Percentiles rank a stretch among this genome's conserved stretches.
phyloP scores from a whole-genome alignment of 2,329 filamentous ascomycete genomes.

The Trichophyton simii region DNA sequence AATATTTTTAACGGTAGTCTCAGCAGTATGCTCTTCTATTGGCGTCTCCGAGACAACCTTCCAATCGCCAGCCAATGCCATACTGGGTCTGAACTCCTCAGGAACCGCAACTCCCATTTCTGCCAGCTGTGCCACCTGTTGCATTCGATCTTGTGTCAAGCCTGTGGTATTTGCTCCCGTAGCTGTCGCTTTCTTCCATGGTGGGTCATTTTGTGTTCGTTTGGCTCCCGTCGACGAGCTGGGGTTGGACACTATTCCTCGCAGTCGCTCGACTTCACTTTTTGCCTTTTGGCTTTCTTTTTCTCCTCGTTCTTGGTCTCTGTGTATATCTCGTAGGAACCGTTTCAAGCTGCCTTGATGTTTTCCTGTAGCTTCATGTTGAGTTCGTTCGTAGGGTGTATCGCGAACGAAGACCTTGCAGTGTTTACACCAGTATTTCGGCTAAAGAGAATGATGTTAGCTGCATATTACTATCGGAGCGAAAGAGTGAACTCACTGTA shows the following conservation, averaged over 20 bases:
- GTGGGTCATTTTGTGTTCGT: constrained; percentile 13
- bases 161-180: constrained; percentile 12
- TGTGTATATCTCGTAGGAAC: constrained; percentile 78
- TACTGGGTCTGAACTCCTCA: constrained; percentile 60
- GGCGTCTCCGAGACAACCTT: constrained; percentile 47
- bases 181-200: constrained; percentile 22
- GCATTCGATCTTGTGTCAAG: constrained; percentile 57
- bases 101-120: constrained; percentile 79
- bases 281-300: constrained; percentile 72
- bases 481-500: constrained; percentile 41
- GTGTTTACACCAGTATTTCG: constrained; percentile 97
- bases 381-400: constrained; percentile 74
- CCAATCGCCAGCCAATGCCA: constrained; percentile 88
- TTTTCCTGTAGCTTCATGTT: constrained; percentile 76
- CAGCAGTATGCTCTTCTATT: constrained; percentile 25
- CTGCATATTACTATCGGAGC: background rate
- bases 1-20: constrained; percentile 30
- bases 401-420: constrained; percentile 84
- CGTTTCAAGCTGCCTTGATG: constrained; percentile 81
- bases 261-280: constrained; percentile 73
- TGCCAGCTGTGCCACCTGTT: constrained; percentile 75
- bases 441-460: constrained; percentile 30
- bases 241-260: constrained; percentile 53
- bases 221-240: constrained; percentile 18
- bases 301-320: constrained; percentile 65